Conservation (phyloP, 2,329 filamentous ascomycete species). For the Pseudogymnoascus sp. region DNA sequence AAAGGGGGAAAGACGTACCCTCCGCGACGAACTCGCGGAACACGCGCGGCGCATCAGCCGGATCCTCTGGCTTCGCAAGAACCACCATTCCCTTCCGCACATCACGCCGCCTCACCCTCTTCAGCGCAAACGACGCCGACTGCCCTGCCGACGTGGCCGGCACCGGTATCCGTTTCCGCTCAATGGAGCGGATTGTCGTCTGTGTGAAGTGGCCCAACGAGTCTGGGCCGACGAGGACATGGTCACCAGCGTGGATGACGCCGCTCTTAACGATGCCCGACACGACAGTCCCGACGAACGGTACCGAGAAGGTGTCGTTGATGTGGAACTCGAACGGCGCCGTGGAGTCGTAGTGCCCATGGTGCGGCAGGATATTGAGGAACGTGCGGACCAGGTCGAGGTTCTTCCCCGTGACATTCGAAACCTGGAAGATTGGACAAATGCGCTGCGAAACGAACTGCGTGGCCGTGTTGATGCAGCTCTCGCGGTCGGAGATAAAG, state of each 20-base stretch:
- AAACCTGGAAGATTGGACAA: slow-evolving; percentile 95
- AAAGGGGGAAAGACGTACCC: slow-evolving; percentile 37
- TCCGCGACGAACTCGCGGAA: slow-evolving; percentile 71
- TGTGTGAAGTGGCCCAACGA: slow-evolving; percentile 80
- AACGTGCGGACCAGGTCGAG: slow-evolving; percentile 87
- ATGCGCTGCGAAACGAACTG: slow-evolving; percentile 95
- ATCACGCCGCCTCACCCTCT: slow-evolving; percentile 79
- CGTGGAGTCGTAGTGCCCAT: slow-evolving; percentile 82
- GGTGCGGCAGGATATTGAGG: slow-evolving; percentile 88
- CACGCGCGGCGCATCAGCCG: slow-evolving; percentile 58
- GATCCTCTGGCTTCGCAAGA: slow-evolving; percentile 63
- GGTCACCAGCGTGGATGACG: slow-evolving; percentile 83
- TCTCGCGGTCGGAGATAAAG: slow-evolving; percentile 84
- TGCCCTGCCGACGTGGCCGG: slow-evolving; percentile 85
- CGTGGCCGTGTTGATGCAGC: slow-evolving; percentile 89
- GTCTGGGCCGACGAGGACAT: slow-evolving; percentile 81
- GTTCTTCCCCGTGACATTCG: slow-evolving; percentile 90
- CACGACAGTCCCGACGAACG: slow-evolving; percentile 92
- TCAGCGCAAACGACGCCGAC: slow-evolving; percentile 83
- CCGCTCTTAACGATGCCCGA: slow-evolving; percentile 86
- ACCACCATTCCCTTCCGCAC: slow-evolving; percentile 98
- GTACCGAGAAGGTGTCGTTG: slow-evolving; percentile 97
- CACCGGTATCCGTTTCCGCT: slow-evolving; percentile 84
- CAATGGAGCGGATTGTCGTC: slow-evolving; percentile 84
- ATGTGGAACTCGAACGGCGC: slow-evolving; percentile 91